phyloP scores from a whole-genome alignment of 805 yeast species.

The Ogataea haglerorum region DNA sequence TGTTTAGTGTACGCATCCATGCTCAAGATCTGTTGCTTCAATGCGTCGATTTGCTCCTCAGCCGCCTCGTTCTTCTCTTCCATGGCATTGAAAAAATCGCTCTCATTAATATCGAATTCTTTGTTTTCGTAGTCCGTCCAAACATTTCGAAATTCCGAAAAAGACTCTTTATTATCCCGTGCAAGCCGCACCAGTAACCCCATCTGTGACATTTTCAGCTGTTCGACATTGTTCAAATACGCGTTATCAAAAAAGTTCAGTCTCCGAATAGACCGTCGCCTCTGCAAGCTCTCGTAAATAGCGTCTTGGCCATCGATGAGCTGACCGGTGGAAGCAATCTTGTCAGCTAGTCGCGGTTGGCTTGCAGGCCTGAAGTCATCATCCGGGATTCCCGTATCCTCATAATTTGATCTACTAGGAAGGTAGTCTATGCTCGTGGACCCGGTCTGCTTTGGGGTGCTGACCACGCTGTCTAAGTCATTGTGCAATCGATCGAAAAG shows the following conservation, averaged over 20 bases:
- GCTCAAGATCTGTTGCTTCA: conserved; percentile 47
- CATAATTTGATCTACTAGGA: conserved; percentile 15
- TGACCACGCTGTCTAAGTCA: conserved; percentile 7
- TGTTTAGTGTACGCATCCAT: conserved; percentile 44
- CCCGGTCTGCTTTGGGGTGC: conserved; percentile 6
- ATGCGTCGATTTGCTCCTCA: conserved; percentile 44
- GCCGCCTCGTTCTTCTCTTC: conserved; percentile 49
- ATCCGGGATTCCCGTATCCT: conserved; percentile 3
- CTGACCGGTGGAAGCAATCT: conserved; percentile 53
- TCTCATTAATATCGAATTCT: conserved; percentile 28
- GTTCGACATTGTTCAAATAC: conserved; percentile 49
- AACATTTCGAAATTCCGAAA: conserved; percentile 29
- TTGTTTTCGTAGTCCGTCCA: conserved; percentile 20
- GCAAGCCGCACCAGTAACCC: conserved; percentile 42
- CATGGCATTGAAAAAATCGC: conserved; percentile 51
- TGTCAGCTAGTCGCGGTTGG: conserved; percentile 39
- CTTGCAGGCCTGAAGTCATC: conserved; percentile 16
- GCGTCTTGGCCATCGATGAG: conserved; percentile 71
- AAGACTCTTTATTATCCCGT: conserved; percentile 27
- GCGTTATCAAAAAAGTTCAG: conserved; percentile 50
- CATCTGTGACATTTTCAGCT: conserved; percentile 55
- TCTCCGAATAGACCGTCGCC: conserved; percentile 57
- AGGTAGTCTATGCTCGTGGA: conserved; percentile 18
- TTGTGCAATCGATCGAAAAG: conserved; percentile 2
- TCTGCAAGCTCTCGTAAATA: conserved; percentile 81